These are phyloP conservation scores for Schizosaccharomyces japonicus DNA, from an alignment of 805 yeast species.

Conservation along the genomic window DNA sequence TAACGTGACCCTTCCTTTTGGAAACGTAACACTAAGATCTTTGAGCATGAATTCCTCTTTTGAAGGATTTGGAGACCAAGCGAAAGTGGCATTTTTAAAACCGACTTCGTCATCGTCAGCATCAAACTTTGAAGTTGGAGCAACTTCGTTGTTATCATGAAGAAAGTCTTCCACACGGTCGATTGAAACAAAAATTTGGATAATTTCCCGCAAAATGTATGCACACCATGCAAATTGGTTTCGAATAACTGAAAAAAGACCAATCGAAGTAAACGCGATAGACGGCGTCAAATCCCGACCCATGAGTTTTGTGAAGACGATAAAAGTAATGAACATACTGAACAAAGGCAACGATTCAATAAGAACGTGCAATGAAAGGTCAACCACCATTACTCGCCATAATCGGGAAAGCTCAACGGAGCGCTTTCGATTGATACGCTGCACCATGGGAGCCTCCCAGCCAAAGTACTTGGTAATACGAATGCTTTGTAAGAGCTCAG, in stretches of 20 bases:
- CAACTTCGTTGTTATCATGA: slow-evolving; percentile 16
- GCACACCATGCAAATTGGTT: slow-evolving; percentile 76
- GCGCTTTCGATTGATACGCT: slow-evolving; percentile 7
- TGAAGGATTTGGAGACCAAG: slow-evolving; percentile 13
- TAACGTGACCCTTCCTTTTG: neutral
- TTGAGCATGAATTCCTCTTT: neutral
- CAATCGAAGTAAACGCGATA: slow-evolving; percentile 36
- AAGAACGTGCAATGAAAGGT: slow-evolving; percentile 1
- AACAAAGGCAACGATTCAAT: slow-evolving; percentile 1
- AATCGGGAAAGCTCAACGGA: neutral
- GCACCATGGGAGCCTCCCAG: slow-evolving; percentile 26
- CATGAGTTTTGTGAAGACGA: neutral
- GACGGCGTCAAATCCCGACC: slow-evolving; percentile 1
- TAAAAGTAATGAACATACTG: slow-evolving; percentile 2
- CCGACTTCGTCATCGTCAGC: slow-evolving; percentile 38
- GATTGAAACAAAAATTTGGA: slow-evolving; percentile 78
- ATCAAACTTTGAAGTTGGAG: slow-evolving; percentile 11
- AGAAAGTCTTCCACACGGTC: slow-evolving; percentile 61
- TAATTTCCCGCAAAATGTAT: slow-evolving; percentile 64
- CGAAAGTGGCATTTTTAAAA: slow-evolving; percentile 22
- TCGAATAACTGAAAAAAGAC: slow-evolving; percentile 64
- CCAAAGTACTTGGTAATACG: slow-evolving; percentile 88
- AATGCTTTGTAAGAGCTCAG: slow-evolving; percentile 78
- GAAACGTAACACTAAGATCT: neutral
- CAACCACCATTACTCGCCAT: slow-evolving; percentile 6